Evolutionary conservation across 202 grass and related monocot genomes (phyloP).

Genomic region (Schoenoplectus tabernaemontani): DNA sequence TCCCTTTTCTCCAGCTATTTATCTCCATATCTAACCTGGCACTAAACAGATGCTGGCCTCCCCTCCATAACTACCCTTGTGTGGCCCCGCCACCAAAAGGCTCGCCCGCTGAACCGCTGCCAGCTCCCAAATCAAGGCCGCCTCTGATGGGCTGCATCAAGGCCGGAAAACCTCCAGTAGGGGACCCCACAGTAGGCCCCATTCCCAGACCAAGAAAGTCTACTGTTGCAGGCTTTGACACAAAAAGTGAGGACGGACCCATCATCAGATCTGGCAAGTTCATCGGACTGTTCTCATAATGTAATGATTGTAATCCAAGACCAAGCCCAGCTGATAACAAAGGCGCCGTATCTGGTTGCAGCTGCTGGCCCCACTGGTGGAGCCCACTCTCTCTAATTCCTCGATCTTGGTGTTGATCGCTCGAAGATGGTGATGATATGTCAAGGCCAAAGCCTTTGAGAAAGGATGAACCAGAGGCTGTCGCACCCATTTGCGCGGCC

Average conservation of each 20-base stretch:
- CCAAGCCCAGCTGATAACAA: constrained; percentile 71
- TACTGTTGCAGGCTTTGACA: constrained; percentile 65
- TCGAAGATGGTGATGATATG: constrained; percentile 36
- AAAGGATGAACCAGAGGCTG: constrained; percentile 55
- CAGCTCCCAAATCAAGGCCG: constrained; percentile 40
- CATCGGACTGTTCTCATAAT: constrained; percentile 41
- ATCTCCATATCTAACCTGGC: constrained; percentile 6
- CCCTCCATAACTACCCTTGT: neutral
- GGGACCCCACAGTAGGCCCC: constrained; percentile 39
- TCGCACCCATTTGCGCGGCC: constrained; percentile 79
- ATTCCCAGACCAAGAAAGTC: constrained; percentile 86
- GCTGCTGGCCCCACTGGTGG: constrained; percentile 41
- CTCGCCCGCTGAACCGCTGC: constrained; percentile 17
- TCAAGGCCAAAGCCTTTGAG: constrained; percentile 69
- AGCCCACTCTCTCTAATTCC: constrained; percentile 30
- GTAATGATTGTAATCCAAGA: constrained; percentile 53
- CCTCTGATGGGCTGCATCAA: constrained; percentile 61
- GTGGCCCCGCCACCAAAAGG: constrained; percentile 27
- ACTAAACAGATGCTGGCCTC: neutral
- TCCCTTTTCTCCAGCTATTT: constrained; percentile 3
- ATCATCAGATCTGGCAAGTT: constrained; percentile 73
- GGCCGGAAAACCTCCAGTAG: constrained; percentile 34
- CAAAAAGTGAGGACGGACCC: constrained; percentile 54
- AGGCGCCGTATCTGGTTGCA: constrained; percentile 31
- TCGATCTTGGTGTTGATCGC: constrained; percentile 32